phyloP scores from a whole-genome alignment of 106 monocot species.

The Platanthera guangdongensis region DNA sequence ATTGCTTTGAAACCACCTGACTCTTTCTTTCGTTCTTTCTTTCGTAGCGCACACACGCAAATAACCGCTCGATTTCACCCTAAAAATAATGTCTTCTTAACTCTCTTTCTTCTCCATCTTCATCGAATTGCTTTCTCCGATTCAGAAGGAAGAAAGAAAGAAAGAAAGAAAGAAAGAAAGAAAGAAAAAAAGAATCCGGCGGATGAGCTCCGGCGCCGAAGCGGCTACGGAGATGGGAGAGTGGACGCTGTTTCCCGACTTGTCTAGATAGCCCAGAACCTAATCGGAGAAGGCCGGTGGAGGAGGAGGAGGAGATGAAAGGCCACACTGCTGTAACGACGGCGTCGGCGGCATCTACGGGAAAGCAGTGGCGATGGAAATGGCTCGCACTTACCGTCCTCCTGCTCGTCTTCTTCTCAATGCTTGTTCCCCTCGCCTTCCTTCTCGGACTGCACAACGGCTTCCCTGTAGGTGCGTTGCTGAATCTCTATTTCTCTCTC shows the following conservation, averaged over 20 bases:
- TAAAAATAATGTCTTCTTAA: no score
- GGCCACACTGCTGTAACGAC: conserved; percentile 4
- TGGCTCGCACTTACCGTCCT: conserved; percentile 31
- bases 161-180: no score
- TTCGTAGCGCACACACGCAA: not conserved
- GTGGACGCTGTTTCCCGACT: not conserved
- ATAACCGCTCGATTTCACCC: not conserved
- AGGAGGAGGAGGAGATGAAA: no score
- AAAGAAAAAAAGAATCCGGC: not conserved
- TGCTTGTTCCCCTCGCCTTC: conserved; percentile 36
- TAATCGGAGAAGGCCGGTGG: conserved; percentile 5
- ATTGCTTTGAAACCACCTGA: no score
- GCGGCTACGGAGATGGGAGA: not conserved
- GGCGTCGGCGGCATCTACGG: not conserved
- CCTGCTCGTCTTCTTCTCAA: conserved; percentile 40
- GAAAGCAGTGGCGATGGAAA: conserved; percentile 52
- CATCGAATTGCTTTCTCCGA: conserved; percentile 2
- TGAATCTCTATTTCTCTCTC: not conserved
- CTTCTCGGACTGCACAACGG: conserved; percentile 39
- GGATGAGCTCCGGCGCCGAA: not conserved
- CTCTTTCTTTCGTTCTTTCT: no score
- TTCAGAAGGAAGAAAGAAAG: no score
- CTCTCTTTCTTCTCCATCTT: no score
- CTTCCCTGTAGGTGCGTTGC: conserved; percentile 8
- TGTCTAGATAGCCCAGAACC: not conserved